These are phyloP conservation scores for Nephelium lappaceum DNA, from an alignment of 345 rosid genomes.

Conservation along the genomic window DNA sequence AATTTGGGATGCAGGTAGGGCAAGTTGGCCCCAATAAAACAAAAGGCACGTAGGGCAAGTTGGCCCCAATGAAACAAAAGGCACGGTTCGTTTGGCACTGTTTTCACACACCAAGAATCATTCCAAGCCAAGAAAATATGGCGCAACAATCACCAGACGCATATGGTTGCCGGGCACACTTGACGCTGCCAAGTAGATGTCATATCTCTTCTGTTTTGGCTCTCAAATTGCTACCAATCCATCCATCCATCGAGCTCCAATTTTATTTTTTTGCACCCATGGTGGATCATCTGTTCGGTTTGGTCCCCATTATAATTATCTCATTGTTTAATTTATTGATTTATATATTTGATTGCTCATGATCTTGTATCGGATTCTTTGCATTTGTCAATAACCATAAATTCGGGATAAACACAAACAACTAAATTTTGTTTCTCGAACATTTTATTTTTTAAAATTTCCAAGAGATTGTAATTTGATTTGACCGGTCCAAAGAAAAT, in stretches of 20 bases:
- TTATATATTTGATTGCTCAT: background rate
- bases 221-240: background rate
- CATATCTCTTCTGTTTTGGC: background rate
- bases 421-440: background rate
- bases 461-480: background rate
- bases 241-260: background rate
- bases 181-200: background rate
- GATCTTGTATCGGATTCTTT: background rate
- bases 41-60: background rate
- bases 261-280: background rate
- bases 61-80: background rate
- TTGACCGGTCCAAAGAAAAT: constrained; percentile 8
- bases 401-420: background rate
- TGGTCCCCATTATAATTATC: background rate
- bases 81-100: background rate
- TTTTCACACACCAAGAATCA: background rate
- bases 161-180: background rate
- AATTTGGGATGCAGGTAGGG: background rate
- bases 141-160: background rate
- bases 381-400: background rate
- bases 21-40: background rate
- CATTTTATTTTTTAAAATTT: background rate
- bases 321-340: background rate
- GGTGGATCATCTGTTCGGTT: background rate
- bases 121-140: background rate